These are phyloP conservation scores for Hygrophoropsis aurantiaca DNA, from an alignment of 768 basidiomycete genomes.

Conservation along the genomic window DNA sequence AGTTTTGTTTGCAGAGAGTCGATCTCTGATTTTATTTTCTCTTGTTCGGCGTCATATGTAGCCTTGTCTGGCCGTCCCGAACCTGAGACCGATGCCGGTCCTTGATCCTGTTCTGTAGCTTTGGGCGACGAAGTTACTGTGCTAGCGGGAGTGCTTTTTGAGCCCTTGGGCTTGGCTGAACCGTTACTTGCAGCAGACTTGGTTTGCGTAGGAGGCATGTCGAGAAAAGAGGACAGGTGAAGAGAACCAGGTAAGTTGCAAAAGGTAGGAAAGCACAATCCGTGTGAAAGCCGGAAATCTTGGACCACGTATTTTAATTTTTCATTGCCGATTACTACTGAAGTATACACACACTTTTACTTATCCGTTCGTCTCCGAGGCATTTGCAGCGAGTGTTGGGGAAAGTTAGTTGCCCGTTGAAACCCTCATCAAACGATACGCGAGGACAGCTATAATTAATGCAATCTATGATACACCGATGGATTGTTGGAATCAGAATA, in stretches of 20 bases:
- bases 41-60: conserved; percentile 82
- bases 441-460: neutral
- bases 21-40: conserved; percentile 78
- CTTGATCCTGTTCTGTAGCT: conserved; percentile 15
- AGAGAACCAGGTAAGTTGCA: conserved; percentile 29
- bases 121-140: conserved; percentile 26
- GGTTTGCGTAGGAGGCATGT: conserved; percentile 48
- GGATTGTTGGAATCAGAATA: conserved; percentile 46
- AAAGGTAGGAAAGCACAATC: conserved; percentile 13
- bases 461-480: neutral
- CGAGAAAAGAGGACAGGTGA: conserved; percentile 21
- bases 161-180: conserved; percentile 32
- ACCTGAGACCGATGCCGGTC: conserved; percentile 20
- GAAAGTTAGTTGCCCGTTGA: too few species aligned
- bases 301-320: neutral
- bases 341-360: neutral
- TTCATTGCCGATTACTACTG: too few species aligned
- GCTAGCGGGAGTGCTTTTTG: conserved; percentile 22
- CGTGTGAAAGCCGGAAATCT: conserved; percentile 17
- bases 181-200: conserved; percentile 52
- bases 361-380: neutral
- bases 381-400: too few species aligned
- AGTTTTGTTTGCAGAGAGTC: conserved; percentile 78
- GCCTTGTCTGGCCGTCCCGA: conserved; percentile 82
- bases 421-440: too few species aligned